These are phyloP conservation scores for Incumbomyces lentus DNA, from an alignment of 2,329 filamentous ascomycete genomes.

Conservation along the genomic window DNA sequence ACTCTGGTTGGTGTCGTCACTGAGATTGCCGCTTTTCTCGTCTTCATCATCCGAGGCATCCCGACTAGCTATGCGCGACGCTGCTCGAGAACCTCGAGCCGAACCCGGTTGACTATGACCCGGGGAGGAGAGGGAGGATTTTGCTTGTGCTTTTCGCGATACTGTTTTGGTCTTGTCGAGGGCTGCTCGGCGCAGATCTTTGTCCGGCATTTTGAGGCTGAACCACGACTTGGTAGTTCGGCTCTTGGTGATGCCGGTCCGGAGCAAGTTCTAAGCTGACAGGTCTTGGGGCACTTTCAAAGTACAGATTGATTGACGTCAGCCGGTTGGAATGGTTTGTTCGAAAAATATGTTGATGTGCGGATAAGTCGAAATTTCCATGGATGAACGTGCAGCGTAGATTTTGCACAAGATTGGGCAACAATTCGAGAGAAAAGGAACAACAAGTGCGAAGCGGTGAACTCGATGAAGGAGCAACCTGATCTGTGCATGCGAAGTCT, in stretches of 20 bases:
- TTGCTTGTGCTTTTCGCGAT: constrained; percentile 51
- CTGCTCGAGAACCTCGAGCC: constrained; percentile 40
- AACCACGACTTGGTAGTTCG: too few species aligned
- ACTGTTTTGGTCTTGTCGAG: constrained; percentile 56
- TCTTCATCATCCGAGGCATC: constrained; percentile 52
- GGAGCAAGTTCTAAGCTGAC: neutral
- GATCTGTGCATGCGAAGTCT: neutral
- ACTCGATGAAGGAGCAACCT: neutral
- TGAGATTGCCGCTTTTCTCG: constrained; percentile 34
- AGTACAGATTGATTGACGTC: neutral
- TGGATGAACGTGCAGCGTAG: neutral
- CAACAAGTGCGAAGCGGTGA: neutral
- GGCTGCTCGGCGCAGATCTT: constrained; percentile 44
- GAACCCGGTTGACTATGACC: constrained; percentile 44
- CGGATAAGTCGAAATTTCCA: neutral
- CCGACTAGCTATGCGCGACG: constrained; percentile 45
- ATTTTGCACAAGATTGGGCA: too few species aligned
- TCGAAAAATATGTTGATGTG: neutral
- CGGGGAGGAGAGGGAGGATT: constrained; percentile 43
- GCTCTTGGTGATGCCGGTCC: too few species aligned
- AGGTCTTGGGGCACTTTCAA: neutral
- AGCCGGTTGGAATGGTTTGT: constrained; percentile 1
- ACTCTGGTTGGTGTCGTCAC: constrained; percentile 43
- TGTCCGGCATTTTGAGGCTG: constrained; percentile 13
- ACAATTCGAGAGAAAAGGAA: neutral